Evolutionary conservation across 805 yeast genomes (phyloP), one percentile per base, ranked within the genome.

Genomic region (Candida anglica): DNA sequence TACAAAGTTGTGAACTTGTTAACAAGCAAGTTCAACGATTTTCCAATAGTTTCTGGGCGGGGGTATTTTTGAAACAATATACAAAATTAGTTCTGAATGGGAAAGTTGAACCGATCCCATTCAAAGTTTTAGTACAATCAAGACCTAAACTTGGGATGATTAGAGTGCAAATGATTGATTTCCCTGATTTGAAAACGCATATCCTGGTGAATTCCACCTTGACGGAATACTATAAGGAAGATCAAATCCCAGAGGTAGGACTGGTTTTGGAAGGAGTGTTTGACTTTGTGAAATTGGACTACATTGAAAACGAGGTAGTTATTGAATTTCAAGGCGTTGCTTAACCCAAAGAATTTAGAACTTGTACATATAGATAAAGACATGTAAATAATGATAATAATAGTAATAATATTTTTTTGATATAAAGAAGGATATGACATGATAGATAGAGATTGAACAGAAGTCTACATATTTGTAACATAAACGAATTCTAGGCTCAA

Each of bases 11-110:
- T 27, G 68, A 58, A 24, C 40, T 52, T 29, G 49, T 51, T 23
- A 53, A 50, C 32, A 50, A 46, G 15, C 44, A 46, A 25, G 42
- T 52, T 1, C 58, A 53, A 26, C 37, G 37, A 20, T 45, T 53
- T 14, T 53, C 66, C 1, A 42, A 42, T 9, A 43, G 49, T 29
- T 66, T 63, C 37, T 66, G 71, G 71, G 55, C 50, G 34, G 69
- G 69, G 3, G 43, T 50, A 9, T 61, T 65, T 26, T 47, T 66
- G 23, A 46, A 45, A 28, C 51, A 52, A 29, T 63, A 61, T 36
- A 43, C 50, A 24, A 43, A 41, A 13, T 28, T 53, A 33, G 27
- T 44, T 15, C 20, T 45, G 7, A 16, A 27, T 5, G 50, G 48
- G 2, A 29, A 42, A 17, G 39, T 54, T 8, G 28, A 30, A 2